Evolutionary conservation across 805 yeast genomes (phyloP).

Genomic region (Saturnispora bothae): DNA sequence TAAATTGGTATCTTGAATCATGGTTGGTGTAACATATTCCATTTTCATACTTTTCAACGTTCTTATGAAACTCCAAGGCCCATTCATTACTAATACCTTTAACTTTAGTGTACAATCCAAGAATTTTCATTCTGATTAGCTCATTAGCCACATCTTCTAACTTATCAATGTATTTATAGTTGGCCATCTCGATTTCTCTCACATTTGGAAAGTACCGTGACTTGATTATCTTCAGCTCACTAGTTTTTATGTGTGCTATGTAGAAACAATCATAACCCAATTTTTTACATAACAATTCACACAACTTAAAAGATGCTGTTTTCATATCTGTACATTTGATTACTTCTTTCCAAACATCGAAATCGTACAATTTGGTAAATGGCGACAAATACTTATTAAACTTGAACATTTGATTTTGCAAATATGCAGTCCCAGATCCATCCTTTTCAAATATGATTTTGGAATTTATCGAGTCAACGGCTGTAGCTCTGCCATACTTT

Average conservation of each 20-base stretch:
- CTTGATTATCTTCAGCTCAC: conserved; percentile 35
- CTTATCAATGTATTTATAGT: conserved; percentile 30
- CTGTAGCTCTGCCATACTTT: conserved; percentile 49
- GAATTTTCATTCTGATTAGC: conserved; percentile 32
- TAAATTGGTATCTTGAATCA: conserved; percentile 26
- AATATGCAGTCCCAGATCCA: conserved; percentile 55
- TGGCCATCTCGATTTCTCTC: conserved; percentile 34
- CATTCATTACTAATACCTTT: conserved; percentile 12
- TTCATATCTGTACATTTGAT: conserved; percentile 26
- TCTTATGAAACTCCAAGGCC: conserved; percentile 28
- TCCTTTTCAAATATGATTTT: conserved; percentile 46
- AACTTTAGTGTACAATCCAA: conserved; percentile 34
- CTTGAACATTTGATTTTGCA: conserved; percentile 37
- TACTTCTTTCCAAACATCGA: conserved; percentile 29
- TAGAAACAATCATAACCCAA: conserved; percentile 35
- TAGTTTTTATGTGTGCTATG: conserved; percentile 38
- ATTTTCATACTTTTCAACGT: conserved; percentile 40
- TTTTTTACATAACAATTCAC: conserved; percentile 28
- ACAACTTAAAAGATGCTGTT: conserved; percentile 17
- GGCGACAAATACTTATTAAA: conserved; percentile 27
- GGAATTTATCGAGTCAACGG: conserved; percentile 21
- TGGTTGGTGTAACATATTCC: conserved; percentile 29
- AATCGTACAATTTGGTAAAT: conserved; percentile 23
- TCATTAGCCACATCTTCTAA: conserved; percentile 30
- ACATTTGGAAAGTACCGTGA: conserved; percentile 35